Base-by-base conservation (phyloP, 495 filamentous ascomycete genomes). In the Elaphomyces granulatus region DNA sequence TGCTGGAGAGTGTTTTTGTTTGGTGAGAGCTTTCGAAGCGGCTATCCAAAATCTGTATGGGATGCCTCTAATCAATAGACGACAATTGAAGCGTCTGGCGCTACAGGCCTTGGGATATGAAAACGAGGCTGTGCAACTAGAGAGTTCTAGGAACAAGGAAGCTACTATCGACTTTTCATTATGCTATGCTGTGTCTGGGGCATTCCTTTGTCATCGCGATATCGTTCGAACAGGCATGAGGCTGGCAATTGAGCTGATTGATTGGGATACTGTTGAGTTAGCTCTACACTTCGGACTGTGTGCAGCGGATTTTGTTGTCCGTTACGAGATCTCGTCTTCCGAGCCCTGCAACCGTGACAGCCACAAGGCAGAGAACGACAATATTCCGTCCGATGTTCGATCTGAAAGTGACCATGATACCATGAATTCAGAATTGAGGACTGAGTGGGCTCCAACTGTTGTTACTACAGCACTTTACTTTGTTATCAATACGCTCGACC, bases 41-140 rank as follows among this genome's bases (percentile, higher is more conserved):
- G 60, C 50, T 3, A 34, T 60, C 0, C 45, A 56, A 17, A 34
- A 41, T 38, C 37, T 60, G 17, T 64, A 64, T 32, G 55, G 51
- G 0, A 16, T 39, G 15, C 44, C 49, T 3, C 12, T 53, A 7
- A 15, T 56, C 0, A 32, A 40, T 8, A 4, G 14, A 2, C 10
- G 42, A 8, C 34, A 40, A 2, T 45, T 59, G n/a, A 34, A 36
- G 8, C 8, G 19, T 2, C 14, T 18, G 10, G 46, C 53, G 4
- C 37, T 52, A 0, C 20, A 36, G 18, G 31, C 28, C 10, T 32
- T 49, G 1, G 55, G 52, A 16, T 49, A 49, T 20, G 41, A 34
- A 15, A 40, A 39, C 3, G 23, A 12, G 6, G 14, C 3, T 15
- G 3, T 14, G 30, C 17, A n/a, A 15, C 4, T 10, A 8, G 14